Conservation (phyloP, 345 rosid genomes). For the Euclidium syriacum region DNA sequence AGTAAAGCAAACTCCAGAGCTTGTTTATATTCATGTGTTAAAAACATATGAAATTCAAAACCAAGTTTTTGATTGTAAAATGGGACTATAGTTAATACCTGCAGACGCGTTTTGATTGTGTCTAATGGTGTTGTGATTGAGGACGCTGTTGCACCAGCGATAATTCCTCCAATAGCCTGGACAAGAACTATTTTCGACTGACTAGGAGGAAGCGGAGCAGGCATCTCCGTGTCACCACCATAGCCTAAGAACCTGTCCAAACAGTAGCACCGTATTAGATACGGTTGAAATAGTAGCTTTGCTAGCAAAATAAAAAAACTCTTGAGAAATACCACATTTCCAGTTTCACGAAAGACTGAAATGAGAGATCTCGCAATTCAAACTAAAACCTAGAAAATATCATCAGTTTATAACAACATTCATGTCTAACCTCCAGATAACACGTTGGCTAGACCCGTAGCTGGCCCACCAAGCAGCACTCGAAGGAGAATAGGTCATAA, state of each 20-base stretch:
- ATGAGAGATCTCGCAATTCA: neutral
- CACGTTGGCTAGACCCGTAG: slow-evolving; percentile 93
- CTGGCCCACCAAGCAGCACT: slow-evolving; percentile 99
- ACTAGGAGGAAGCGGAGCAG: slow-evolving; percentile 52
- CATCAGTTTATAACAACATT: neutral
- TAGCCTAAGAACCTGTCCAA: slow-evolving; percentile 64
- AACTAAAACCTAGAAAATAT: neutral
- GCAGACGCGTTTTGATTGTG: slow-evolving; percentile 91
- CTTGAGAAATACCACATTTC: neutral
- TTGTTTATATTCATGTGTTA: neutral
- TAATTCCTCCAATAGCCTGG: slow-evolving; percentile 89
- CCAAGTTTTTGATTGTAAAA: neutral
- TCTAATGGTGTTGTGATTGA: slow-evolving; percentile 91
- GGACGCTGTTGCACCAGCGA: slow-evolving; percentile 95
- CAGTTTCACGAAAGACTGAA: neutral
- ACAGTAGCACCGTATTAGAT: slow-evolving; percentile 21
- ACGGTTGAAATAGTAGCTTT: neutral
- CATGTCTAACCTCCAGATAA: slow-evolving; percentile 75
- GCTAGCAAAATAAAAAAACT: too few relatives aligned
- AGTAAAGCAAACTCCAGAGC: neutral
- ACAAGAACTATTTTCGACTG: slow-evolving; percentile 54
- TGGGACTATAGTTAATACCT: slow-evolving; percentile 41
- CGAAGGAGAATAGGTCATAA: slow-evolving; percentile 91
- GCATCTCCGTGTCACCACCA: slow-evolving; percentile 39
- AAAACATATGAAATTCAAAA: neutral